Evolutionary conservation across 306 rosid species (phyloP).

Genomic region (Begonia fuchsioides): DNA sequence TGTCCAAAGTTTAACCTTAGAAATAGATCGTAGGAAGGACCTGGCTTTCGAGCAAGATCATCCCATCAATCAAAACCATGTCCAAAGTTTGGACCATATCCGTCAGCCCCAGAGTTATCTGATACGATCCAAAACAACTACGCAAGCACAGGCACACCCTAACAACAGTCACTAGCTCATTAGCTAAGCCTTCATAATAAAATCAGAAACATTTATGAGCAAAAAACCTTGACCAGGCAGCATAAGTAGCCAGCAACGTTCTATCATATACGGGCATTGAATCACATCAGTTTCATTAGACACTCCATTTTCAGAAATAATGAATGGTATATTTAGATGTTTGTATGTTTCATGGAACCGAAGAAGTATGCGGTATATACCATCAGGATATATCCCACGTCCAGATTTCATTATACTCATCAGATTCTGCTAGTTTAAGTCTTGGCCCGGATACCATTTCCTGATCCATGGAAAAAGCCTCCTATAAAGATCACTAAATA

Average conservation of each 20-base stretch:
- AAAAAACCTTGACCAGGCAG: constrained; percentile 68
- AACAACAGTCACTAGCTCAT: constrained; percentile 7
- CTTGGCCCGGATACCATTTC: constrained; percentile 75
- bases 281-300: constrained; percentile 85
- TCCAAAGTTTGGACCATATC: constrained; percentile 98
- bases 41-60: constrained; percentile 57
- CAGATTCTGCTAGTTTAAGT: constrained; percentile 71
- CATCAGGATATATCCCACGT: constrained; percentile 97
- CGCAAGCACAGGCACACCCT: constrained; percentile 68
- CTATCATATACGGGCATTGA: constrained; percentile 76
- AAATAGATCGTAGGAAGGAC: constrained; percentile 83
- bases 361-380: constrained; percentile 80
- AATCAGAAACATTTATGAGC: constrained; percentile 3
- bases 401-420: constrained; percentile 99
- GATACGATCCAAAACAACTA: constrained; percentile 85
- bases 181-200: too few relatives aligned
- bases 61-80: constrained; percentile 83
- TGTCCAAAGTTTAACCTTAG: constrained; percentile 40
- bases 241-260: constrained; percentile 77
- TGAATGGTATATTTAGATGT: constrained; percentile 69
- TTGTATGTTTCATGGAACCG: constrained; percentile 85
- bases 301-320: constrained; percentile 80
- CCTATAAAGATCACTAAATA: neutral
- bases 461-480: constrained; percentile 20
- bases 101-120: constrained; percentile 99